Percentiles rank a stretch among this genome's conserved stretches.
phyloP scores from a whole-genome alignment of 2,329 filamentous ascomycete species.

The Beauveria pseudobassiana region DNA sequence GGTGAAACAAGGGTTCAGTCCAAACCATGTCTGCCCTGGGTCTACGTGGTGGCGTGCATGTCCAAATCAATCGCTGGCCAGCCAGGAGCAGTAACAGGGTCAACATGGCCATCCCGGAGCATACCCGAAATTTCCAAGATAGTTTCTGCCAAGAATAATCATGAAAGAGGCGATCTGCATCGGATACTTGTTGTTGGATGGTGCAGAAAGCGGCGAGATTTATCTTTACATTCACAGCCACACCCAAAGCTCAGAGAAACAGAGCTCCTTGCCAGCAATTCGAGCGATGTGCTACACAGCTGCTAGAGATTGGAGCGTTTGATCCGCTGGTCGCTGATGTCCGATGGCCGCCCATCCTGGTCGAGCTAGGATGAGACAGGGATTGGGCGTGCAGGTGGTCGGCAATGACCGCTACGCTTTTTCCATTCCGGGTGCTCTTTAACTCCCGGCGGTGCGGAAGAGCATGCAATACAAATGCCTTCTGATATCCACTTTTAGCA shows the following conservation, averaged over 20 bases:
- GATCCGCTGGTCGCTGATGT: neutral
- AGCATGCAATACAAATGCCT: neutral
- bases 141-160: neutral
- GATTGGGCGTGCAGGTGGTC: neutral
- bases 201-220: neutral
- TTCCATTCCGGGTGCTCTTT: neutral
- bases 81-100: neutral
- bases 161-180: neutral
- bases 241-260: neutral
- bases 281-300: neutral
- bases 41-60: neutral
- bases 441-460: neutral
- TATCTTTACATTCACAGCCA: neutral
- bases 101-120: neutral
- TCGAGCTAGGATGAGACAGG: neutral
- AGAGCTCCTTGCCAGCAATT: neutral
- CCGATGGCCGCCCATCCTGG: neutral
- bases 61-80: neutral
- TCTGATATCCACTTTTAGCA: neutral
- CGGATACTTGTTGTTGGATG: neutral
- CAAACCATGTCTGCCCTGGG: neutral
- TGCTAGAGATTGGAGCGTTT: neutral
- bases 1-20: neutral
- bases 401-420: neutral
- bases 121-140: neutral